A percentile compares a stretch with the other conserved stretches of the same genome.
Conservation (phyloP, 2,329 filamentous ascomycete genomes). For the Cadophora sp. region DNA sequence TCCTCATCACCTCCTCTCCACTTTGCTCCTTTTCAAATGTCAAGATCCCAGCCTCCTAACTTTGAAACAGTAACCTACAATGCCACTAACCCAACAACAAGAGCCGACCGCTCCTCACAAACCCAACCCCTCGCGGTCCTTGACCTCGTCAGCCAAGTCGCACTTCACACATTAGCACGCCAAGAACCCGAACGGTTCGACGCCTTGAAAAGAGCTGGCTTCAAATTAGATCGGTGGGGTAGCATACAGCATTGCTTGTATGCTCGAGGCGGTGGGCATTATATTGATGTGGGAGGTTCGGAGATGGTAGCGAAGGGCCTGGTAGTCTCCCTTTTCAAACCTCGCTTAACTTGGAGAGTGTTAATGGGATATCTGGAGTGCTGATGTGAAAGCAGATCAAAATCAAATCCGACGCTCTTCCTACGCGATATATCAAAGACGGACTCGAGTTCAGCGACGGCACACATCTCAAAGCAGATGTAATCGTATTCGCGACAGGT, state of each 20-base stretch:
- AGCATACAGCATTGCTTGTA: conserved; percentile 61
- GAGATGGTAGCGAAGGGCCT: conserved; percentile 58
- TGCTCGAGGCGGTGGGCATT: conserved; percentile 63
- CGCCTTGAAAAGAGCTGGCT: conserved; percentile 60
- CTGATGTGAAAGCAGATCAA: conserved; percentile 28
- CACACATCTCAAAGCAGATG: conserved; percentile 53
- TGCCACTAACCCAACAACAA: conserved; percentile 19
- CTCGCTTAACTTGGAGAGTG: background rate
- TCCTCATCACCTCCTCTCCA: background rate
- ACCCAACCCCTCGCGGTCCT: conserved; percentile 20
- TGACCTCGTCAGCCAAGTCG: conserved; percentile 9
- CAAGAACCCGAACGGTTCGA: conserved; percentile 46
- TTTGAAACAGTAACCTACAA: conserved; percentile 24
- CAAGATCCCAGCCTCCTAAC: background rate
- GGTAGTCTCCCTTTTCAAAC: conserved; percentile 44
- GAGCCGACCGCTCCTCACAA: conserved; percentile 20
- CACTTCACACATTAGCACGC: conserved; percentile 14
- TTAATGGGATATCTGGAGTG: background rate
- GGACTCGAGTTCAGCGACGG: conserved; percentile 51
- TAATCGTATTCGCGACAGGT: conserved; percentile 55
- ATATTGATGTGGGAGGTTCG: conserved; percentile 60
- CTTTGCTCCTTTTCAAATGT: background rate
- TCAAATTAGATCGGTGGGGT: conserved; percentile 61
- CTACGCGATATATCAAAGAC: conserved; percentile 12
- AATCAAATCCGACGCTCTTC: conserved; percentile 29